phyloP scores from a whole-genome alignment of 2,329 filamentous ascomycete species.

The Basipetospora chlamydospora region DNA sequence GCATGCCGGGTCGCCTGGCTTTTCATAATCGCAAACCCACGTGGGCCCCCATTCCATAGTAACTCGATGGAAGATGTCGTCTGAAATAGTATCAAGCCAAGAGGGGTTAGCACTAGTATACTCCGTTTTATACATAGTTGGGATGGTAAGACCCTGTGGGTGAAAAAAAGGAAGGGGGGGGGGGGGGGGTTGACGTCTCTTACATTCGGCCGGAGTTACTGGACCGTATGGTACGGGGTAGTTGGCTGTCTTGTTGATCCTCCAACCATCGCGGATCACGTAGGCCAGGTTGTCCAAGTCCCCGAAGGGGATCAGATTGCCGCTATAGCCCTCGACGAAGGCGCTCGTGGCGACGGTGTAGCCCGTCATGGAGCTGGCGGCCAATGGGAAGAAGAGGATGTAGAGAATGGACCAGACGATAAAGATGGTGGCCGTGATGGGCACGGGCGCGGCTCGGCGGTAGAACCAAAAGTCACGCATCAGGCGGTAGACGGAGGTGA shows the following conservation, averaged over 20 bases:
- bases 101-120: too few relatives aligned
- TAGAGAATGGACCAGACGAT: constrained; percentile 13
- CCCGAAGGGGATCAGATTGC: constrained; percentile 9
- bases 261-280: constrained; percentile 12
- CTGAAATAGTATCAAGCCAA: too few relatives aligned
- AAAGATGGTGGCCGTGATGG: constrained; percentile 12
- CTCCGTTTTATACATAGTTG: neutral
- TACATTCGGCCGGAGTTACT: neutral
- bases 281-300: constrained; percentile 10
- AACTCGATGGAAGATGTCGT: too few relatives aligned
- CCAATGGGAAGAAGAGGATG: constrained; percentile 14
- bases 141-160: neutral
- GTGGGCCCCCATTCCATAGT: too few relatives aligned
- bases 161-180: neutral
- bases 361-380: constrained; percentile 16
- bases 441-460: constrained; percentile 8
- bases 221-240: neutral
- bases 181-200: neutral
- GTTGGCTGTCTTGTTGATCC: constrained; percentile 9
- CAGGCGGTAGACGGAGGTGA: constrained; percentile 10
- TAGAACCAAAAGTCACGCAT: constrained; percentile 9
- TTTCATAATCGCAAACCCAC: too few relatives aligned
- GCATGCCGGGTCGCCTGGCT: too few relatives aligned
- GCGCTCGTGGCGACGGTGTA: constrained; percentile 12
- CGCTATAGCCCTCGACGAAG: constrained; percentile 10